Percentiles rank a stretch among this genome's conserved stretches.
These are phyloP conservation scores for Umbelopsis isabellina DNA, from an alignment of 192 early-diverging fungal genomes.

Conservation along the genomic window DNA sequence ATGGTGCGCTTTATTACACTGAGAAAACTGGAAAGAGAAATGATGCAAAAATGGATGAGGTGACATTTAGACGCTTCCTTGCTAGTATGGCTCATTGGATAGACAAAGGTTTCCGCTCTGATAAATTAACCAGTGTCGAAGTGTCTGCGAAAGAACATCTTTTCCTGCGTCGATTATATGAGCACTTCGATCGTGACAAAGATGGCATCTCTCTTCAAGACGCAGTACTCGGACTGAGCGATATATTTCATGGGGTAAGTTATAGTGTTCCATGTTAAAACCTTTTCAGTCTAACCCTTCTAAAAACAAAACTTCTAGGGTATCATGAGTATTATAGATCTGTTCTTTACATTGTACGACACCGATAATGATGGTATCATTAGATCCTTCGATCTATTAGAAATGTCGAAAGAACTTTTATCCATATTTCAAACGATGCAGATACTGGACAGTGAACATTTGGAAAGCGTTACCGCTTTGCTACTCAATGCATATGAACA, in stretches of 20 bases:
- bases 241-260: slow-evolving; percentile 31
- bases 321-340: slow-evolving; percentile 67
- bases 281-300: no score
- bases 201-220: slow-evolving; percentile 52
- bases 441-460: slow-evolving; percentile 17
- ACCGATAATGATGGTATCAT: slow-evolving; percentile 60
- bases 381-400: slow-evolving; percentile 72
- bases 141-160: neutral
- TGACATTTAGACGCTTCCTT: slow-evolving; percentile 67
- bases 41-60: slow-evolving; percentile 51
- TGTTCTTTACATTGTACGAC: slow-evolving; percentile 80
- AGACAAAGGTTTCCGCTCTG: slow-evolving; percentile 21
- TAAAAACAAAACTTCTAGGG: slow-evolving; percentile 57
- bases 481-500: slow-evolving; percentile 1
- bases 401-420: slow-evolving; percentile 78
- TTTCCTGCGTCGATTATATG: slow-evolving; percentile 34
- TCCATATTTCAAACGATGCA: slow-evolving; percentile 53
- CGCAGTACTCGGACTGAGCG: slow-evolving; percentile 73
- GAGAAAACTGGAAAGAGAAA: slow-evolving; percentile 29
- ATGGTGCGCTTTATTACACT: slow-evolving; percentile 67
- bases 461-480: neutral
- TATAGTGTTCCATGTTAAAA: neutral
- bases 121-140: slow-evolving; percentile 4
- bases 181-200: slow-evolving; percentile 28
- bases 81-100: slow-evolving; percentile 59